Percentiles rank a stretch among this genome's conserved stretches.
phyloP scores from a whole-genome alignment of 208 protist genomes.

The Crithidia fasciculata region DNA sequence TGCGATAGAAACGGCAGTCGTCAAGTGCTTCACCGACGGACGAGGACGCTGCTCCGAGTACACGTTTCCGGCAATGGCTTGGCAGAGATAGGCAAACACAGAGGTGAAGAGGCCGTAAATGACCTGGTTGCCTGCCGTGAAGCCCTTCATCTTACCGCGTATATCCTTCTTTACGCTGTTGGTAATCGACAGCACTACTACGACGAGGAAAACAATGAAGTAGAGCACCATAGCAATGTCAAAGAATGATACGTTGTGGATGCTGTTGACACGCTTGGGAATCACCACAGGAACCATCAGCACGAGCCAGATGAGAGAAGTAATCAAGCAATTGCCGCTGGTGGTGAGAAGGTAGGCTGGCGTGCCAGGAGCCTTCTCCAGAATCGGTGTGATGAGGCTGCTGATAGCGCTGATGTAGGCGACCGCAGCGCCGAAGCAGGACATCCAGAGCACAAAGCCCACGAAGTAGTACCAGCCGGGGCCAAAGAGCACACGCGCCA shows the following conservation, averaged over 20 bases:
- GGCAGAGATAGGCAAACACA: constrained; percentile 78
- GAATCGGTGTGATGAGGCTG: constrained; percentile 42
- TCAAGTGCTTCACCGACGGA: constrained; percentile 51
- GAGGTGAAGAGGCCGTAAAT: constrained; percentile 72
- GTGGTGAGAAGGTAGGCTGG: constrained; percentile 42
- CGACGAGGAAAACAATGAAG: constrained; percentile 56
- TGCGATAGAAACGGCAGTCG: constrained; percentile 36
- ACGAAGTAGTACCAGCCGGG: constrained; percentile 56
- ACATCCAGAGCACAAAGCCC: constrained; percentile 51
- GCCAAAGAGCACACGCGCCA: constrained; percentile 61
- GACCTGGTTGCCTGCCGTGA: constrained; percentile 55
- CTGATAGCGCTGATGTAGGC: constrained; percentile 60
- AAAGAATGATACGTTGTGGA: constrained; percentile 75
- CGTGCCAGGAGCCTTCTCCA: constrained; percentile 23
- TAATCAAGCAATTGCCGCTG: constrained; percentile 51
- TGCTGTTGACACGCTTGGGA: constrained; percentile 74
- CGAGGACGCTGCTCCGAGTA: constrained; percentile 58
- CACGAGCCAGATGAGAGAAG: constrained; percentile 52
- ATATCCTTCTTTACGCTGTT: constrained; percentile 44
- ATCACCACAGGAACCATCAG: constrained; percentile 76
- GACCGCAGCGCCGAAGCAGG: constrained; percentile 65
- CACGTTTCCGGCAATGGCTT: constrained; percentile 45
- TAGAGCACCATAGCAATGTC: constrained; percentile 73
- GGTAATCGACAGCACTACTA: constrained; percentile 57
- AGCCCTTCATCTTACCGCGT: constrained; percentile 39